Evolutionary conservation across 2,329 filamentous ascomycete species (phyloP).

Genomic region (Fonsecaea pugnacius): DNA sequence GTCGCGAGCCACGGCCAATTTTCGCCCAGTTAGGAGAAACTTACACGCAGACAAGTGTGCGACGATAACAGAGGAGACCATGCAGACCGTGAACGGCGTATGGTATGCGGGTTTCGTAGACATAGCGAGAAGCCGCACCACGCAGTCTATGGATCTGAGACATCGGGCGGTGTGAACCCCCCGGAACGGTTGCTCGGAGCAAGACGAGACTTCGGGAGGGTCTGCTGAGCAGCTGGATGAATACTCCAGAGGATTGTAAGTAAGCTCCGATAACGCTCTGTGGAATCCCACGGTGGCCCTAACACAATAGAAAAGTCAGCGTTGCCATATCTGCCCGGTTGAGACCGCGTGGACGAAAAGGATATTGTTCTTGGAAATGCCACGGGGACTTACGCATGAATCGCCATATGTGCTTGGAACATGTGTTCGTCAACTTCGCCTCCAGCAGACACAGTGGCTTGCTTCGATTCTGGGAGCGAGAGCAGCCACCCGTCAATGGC

Average conservation of each 20-base stretch:
- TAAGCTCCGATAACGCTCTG: constrained; percentile 47
- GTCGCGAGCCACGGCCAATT: constrained; percentile 46
- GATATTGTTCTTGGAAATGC: background rate
- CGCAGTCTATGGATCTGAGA: constrained; percentile 46
- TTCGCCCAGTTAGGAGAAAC: constrained; percentile 42
- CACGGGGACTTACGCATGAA: constrained; percentile 43
- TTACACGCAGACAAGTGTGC: constrained; percentile 44
- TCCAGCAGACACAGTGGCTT: constrained; percentile 39
- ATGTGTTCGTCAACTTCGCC: constrained; percentile 62
- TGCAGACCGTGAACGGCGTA: constrained; percentile 49
- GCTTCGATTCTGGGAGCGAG: constrained; percentile 44
- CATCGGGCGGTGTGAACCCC: constrained; percentile 50
- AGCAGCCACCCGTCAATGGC: constrained; percentile 48
- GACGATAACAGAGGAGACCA: constrained; percentile 48
- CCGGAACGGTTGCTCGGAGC: constrained; percentile 34
- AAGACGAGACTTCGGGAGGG: constrained; percentile 9
- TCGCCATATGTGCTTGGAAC: constrained; percentile 87
- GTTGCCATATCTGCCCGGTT: background rate
- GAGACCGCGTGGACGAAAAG: background rate
- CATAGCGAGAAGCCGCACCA: constrained; percentile 47
- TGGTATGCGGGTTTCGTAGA: constrained; percentile 45
- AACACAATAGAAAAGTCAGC: background rate
- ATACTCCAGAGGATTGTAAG: constrained; percentile 46
- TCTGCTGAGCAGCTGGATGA: constrained; percentile 45
- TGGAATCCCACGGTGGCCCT: constrained; percentile 47